Base-by-base conservation (phyloP, 495 filamentous ascomycete genomes). In the Jackrogersella multiformis region DNA sequence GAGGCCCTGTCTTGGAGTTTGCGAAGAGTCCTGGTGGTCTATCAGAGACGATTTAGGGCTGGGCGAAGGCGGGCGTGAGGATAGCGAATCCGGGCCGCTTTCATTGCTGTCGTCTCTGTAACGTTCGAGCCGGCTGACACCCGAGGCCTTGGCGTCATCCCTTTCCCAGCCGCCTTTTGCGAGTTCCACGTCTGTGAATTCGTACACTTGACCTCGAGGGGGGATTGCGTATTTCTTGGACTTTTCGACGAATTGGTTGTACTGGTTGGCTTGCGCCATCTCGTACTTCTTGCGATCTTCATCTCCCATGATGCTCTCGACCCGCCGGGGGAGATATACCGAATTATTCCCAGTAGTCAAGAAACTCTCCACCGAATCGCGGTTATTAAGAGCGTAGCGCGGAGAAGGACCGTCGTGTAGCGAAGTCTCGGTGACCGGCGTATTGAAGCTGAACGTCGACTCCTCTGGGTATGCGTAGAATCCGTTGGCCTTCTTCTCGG, bases 231-330 rank as follows among this genome's bases (percentile, higher is more conserved):
- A 84, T 30, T 80, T 81, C 24, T 84, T 82, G 8, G 82, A 83
- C 15, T 81, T 82, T 56, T 78, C 81, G 36, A 75, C 66, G 66
- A 76, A 74, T 46, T 74, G 72, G 55, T 67, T 72, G 16, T 77
- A 65, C 46, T 87, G 88, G 61, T 78, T 85, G 34, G 89, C 84
- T 71, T 88, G 88, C 7, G 89, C 89, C 71, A 90, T 81, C 58
- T 86, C 81, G 56, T 91, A 88, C 71, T 91, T 93, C 61, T 81
- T 83, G 26, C 86, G 80, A 68, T 93, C 90, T 76, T 93, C 89
- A 20, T 90, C 89, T 36, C 86, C 89, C 87, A 95, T 90, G 66
- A 96, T 85, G 73, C 86, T 92, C 64, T 97, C 94, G 7, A 97
- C 90, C 35, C 89, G 85, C 18, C 86, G 84, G 2, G 94, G 93